Evolutionary conservation across 179 eudicot genomes (phyloP).

Genomic region (Spinacia oleracea): DNA sequence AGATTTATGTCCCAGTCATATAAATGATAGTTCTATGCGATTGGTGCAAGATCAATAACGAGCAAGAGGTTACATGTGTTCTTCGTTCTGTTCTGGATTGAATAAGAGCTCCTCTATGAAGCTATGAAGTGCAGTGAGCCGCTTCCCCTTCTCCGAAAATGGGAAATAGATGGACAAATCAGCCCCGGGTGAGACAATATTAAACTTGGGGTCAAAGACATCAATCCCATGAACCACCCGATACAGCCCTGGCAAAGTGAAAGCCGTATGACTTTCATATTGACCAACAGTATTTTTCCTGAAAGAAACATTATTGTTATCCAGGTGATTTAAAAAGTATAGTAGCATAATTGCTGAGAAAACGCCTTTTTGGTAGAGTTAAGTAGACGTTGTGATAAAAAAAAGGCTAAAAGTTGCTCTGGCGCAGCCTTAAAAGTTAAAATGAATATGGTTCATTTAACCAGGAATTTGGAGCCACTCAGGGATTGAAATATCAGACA

Average conservation of each 20-base stretch:
- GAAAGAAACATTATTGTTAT: not conserved
- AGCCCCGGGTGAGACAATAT: conserved; percentile 92
- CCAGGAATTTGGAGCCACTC: not conserved
- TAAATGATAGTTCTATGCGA: not conserved
- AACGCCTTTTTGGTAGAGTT: not conserved
- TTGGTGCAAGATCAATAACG: not conserved
- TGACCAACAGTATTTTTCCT: conserved; percentile 87
- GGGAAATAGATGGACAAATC: conserved; percentile 77
- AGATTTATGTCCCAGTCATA: not conserved
- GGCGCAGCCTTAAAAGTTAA: not conserved
- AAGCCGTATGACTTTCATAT: conserved; percentile 66
- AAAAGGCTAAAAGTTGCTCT: not conserved
- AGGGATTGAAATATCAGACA: not conserved
- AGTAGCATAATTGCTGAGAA: not conserved
- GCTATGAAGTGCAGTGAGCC: conserved; percentile 61
- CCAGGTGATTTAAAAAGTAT: not conserved
- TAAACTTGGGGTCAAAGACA: conserved; percentile 71
- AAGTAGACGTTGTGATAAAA: not conserved
- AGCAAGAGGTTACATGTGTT: conserved; percentile 58
- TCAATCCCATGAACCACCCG: conserved; percentile 68
- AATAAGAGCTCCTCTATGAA: conserved; percentile 65
- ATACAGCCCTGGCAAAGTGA: conserved; percentile 78
- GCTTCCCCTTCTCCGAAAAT: conserved; percentile 59
- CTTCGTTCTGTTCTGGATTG: conserved; percentile 66
- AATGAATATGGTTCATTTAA: not conserved